Base-by-base conservation (phyloP, 148 eudicot species). In the Silene latifolia region DNA sequence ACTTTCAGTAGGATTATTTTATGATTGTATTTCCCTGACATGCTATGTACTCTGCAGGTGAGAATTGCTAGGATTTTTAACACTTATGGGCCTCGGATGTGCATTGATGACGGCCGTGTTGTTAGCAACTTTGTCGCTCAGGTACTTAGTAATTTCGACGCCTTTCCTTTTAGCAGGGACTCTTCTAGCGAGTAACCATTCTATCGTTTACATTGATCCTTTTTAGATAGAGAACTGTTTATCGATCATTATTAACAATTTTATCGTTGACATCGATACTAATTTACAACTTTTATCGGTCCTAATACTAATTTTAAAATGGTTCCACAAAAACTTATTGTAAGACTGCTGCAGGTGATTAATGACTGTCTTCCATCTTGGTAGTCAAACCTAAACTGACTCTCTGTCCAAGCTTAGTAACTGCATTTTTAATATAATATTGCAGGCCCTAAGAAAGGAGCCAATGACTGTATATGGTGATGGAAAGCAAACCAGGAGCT, bases 101-200 rank as follows among this genome's bases (percentile, higher is more conserved):
- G 94, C 83, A 95, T 95, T 58, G 99, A 95, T 74, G 99, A 95
- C 82, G 99, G 99, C 7, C 98, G 99, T 74, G 99, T 95, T 51
- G 99, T 95, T 58, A 92, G 99, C 79, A 95, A 95, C 86, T 95
- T 95, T 79, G 98, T 95, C 74, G 99, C 99, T 65, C 99, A 95
- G 97, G 99, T 89, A 77, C 35, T 13, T 23, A n/a, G 0, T 12
- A 51, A 13, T 51, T 51, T 15, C 2, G 18, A 51, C 15, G 56
- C 44, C 44, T 39, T 39, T 39, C 44, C 44, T 51, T 51, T 51
- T 4, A 12, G 17, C 18, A 51, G 17, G 11, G 14, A 48, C 14
- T 13, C 54, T 48, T 48, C 3, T 48, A 48, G 54, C 54, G 3
- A 48, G 54, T 48, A 13, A 48, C 54, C 15, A 13, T 48, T 48